A percentile compares a stretch with the other conserved stretches of the same genome.
These are phyloP conservation scores for Acacia melanoxylon DNA, from an alignment of 306 rosid species.

Conservation along the genomic window DNA sequence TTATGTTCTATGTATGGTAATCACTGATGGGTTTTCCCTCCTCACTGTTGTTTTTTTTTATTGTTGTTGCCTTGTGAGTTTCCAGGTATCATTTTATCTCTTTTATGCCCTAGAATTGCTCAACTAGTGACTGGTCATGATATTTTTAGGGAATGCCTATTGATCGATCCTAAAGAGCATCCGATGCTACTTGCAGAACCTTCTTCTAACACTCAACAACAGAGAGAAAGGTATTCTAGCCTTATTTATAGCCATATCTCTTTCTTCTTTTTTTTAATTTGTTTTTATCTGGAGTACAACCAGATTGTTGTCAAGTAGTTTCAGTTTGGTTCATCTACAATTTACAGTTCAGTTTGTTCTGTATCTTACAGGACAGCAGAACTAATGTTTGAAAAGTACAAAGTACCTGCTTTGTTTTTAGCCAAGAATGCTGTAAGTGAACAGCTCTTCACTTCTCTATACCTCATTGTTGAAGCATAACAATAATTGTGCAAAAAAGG, in stretches of 20 bases:
- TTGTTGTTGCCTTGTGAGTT: not conserved
- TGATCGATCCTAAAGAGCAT: constrained; percentile 93
- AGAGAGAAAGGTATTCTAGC: constrained; percentile 77
- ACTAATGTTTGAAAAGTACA: constrained; percentile 97
- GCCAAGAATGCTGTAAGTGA: constrained; percentile 92
- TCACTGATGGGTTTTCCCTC: not conserved
- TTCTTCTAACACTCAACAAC: constrained; percentile 82
- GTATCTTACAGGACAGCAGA: constrained; percentile 77
- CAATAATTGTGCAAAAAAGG: not conserved
- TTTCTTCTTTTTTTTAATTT: not conserved
- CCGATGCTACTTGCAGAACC: constrained; percentile 99
- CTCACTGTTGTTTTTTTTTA: constrained; percentile 2
- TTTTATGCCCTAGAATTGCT: constrained; percentile 12
- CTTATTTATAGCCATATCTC: not conserved
- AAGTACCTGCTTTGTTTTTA: constrained; percentile 93
- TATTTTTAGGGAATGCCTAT: constrained; percentile 75
- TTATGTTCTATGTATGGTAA: not conserved
- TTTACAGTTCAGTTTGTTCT: constrained; percentile 32
- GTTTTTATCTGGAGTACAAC: not conserved
- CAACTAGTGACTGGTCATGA: constrained; percentile 8
- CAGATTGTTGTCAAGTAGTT: not conserved
- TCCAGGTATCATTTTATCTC: not conserved
- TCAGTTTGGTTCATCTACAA: constrained; percentile 8
- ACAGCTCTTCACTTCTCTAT: constrained; percentile 24
- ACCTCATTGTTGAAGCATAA: constrained; percentile 27